Conservation (phyloP, 108 stramenopile species). For the Skeletonema marinoi region DNA sequence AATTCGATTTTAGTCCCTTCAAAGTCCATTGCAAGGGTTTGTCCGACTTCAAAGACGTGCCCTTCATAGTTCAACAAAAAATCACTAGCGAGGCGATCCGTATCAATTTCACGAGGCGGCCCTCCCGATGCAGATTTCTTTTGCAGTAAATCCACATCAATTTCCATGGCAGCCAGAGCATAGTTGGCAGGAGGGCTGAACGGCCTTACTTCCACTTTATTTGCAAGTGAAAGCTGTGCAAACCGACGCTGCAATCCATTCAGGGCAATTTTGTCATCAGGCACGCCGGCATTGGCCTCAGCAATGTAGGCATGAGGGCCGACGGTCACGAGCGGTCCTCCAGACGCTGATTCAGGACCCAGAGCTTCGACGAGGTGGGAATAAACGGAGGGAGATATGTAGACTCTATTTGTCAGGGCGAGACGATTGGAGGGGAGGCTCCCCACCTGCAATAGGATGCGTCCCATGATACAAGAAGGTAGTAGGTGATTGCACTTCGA, state of each 20-base stretch:
- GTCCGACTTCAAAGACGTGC: slow-evolving; percentile 80
- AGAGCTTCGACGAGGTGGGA: slow-evolving; percentile 47
- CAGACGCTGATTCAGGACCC: slow-evolving; percentile 34
- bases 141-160: slow-evolving; percentile 73
- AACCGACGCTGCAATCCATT: slow-evolving; percentile 86
- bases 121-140: slow-evolving; percentile 60
- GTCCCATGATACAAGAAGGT: slow-evolving; percentile 31
- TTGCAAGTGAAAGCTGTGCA: slow-evolving; percentile 60
- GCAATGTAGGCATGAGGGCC: slow-evolving; percentile 76
- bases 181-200: slow-evolving; percentile 57
- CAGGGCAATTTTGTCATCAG: slow-evolving; percentile 71
- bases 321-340: slow-evolving; percentile 59
- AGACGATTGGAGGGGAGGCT: slow-evolving; percentile 86
- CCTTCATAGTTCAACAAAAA: slow-evolving; percentile 72
- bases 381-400: slow-evolving; percentile 64
- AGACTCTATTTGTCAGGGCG: slow-evolving; percentile 84
- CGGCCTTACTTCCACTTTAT: slow-evolving; percentile 58
- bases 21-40: slow-evolving; percentile 84
- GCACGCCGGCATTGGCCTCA: slow-evolving; percentile 66
- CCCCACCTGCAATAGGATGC: slow-evolving; percentile 63
- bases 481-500: no score
- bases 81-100: slow-evolving; percentile 73
- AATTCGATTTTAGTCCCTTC: slow-evolving; percentile 88
- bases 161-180: slow-evolving; percentile 69
- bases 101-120: slow-evolving; percentile 69